phyloP scores from a whole-genome alignment of 2,329 filamentous ascomycete genomes.

The Talaromyces rugulosus region DNA sequence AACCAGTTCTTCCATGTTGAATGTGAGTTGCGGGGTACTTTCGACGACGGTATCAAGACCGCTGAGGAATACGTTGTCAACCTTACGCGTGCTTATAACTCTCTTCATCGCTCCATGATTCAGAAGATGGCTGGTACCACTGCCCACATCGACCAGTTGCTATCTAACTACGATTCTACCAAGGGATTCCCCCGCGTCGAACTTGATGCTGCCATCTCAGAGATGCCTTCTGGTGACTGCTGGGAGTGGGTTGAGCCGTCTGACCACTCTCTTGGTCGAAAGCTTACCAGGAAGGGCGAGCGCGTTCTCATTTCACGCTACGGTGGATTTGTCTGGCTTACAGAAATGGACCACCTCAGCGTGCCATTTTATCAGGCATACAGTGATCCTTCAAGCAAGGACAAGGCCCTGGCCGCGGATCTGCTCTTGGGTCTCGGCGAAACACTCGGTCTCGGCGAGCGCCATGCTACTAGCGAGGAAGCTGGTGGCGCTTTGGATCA shows the following conservation, averaged over 20 bases:
- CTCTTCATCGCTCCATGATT: too few species aligned
- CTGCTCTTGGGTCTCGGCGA: not conserved
- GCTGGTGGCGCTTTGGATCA: too few species aligned
- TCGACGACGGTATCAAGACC: not conserved
- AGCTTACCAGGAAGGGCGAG: not conserved
- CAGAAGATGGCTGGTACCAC: too few species aligned
- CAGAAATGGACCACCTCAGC: not conserved
- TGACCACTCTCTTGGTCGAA: not conserved
- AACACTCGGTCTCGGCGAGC: not conserved
- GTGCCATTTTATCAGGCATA: not conserved
- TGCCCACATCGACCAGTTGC: too few species aligned
- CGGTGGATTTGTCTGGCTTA: not conserved
- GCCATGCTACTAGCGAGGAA: too few species aligned
- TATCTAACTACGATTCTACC: too few species aligned
- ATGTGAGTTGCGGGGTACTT: not conserved
- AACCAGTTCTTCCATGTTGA: slow-evolving; percentile 4
- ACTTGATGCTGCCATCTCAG: not conserved
- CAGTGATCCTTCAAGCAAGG: not conserved
- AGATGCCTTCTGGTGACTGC: not conserved
- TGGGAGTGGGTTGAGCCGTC: not conserved
- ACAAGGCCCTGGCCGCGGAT: not conserved
- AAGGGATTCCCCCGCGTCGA: not conserved
- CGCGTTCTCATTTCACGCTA: not conserved
- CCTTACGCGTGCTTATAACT: not conserved
- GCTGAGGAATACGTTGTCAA: slow-evolving; percentile 1